Percentiles rank a stretch among this genome's conserved stretches.
Conservation (phyloP, 2,329 filamentous ascomycete genomes). For the Gremmenia infestans region DNA sequence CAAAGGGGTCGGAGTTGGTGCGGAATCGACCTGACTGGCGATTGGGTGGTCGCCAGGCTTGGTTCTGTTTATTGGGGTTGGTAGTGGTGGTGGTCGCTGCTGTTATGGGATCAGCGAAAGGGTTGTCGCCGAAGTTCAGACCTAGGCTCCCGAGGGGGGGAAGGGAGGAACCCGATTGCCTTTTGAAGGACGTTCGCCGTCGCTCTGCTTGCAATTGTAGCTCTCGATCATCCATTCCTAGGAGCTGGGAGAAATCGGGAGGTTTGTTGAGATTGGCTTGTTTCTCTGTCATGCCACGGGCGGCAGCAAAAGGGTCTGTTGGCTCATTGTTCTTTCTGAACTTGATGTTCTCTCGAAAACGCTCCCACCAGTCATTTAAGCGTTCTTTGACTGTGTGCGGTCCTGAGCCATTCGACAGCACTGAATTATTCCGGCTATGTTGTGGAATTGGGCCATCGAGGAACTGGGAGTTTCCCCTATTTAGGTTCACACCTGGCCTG, state of each 20-base stretch:
- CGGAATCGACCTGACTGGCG: neutral
- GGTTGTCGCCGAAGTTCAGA: slow-evolving; percentile 25
- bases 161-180: slow-evolving; percentile 9
- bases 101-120: slow-evolving; percentile 23
- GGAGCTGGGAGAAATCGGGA: slow-evolving; percentile 25
- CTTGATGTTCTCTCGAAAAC: slow-evolving; percentile 37
- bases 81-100: neutral
- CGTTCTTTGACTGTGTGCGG: slow-evolving; percentile 30
- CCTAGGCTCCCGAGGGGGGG: slow-evolving; percentile 24
- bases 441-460: slow-evolving; percentile 30
- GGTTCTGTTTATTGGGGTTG: neutral
- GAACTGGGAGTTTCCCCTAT: slow-evolving; percentile 51
- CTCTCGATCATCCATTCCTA: slow-evolving; percentile 27
- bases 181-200: slow-evolving; percentile 17
- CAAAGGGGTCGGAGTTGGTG: slow-evolving; percentile 7
- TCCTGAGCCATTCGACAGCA: slow-evolving; percentile 12
- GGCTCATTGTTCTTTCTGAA: slow-evolving; percentile 31
- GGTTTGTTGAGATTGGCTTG: slow-evolving; percentile 16
- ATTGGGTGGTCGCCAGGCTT: too few species aligned
- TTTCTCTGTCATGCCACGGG: slow-evolving; percentile 24
- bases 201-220: slow-evolving; percentile 23
- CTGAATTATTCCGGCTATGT: slow-evolving; percentile 38
- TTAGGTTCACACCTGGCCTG: slow-evolving; percentile 43
- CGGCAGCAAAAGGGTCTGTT: slow-evolving; percentile 37
- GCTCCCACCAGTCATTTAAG: slow-evolving; percentile 42